A percentile compares a stretch with the other conserved stretches of the same genome.
phyloP scores from a whole-genome alignment of 2,329 filamentous ascomycete genomes.

The Cercospora zeae-maydis region DNA sequence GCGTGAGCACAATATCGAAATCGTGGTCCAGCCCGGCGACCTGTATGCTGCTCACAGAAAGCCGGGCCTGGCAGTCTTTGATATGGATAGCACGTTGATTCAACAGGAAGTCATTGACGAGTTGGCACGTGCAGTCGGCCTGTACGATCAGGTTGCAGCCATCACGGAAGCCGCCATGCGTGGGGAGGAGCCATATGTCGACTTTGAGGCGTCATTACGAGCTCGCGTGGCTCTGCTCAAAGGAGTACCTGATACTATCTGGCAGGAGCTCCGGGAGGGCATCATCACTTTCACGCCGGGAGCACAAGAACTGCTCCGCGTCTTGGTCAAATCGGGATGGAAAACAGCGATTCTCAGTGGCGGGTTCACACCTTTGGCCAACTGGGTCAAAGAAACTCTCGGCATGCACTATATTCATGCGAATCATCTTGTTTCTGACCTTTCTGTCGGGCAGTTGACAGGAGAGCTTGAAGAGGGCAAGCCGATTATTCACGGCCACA shows the following conservation, averaged over 20 bases:
- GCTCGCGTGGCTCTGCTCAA: slow-evolving; percentile 77
- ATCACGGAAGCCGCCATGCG: slow-evolving; percentile 95
- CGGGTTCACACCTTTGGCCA: slow-evolving; percentile 83
- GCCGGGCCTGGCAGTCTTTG: slow-evolving; percentile 78
- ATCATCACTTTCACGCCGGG: slow-evolving; percentile 79
- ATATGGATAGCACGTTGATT: slow-evolving; percentile 98
- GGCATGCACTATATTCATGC: slow-evolving; percentile 85
- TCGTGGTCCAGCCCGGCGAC: slow-evolving; percentile 25
- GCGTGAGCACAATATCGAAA: slow-evolving; percentile 15
- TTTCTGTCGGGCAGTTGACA: slow-evolving; percentile 55
- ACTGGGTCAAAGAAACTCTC: slow-evolving; percentile 76
- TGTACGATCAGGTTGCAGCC: slow-evolving; percentile 66
- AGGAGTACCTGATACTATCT: slow-evolving; percentile 70
- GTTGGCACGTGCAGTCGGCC: slow-evolving; percentile 75
- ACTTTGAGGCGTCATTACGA: slow-evolving; percentile 80
- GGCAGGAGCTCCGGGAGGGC: slow-evolving; percentile 58
- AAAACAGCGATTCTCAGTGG: slow-evolving; percentile 89
- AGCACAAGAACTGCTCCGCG: slow-evolving; percentile 68
- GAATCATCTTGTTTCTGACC: slow-evolving; percentile 71
- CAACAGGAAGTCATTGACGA: slow-evolving; percentile 97
- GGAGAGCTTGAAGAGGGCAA: slow-evolving; percentile 68
- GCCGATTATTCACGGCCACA: slow-evolving; percentile 70
- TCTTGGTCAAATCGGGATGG: slow-evolving; percentile 73
- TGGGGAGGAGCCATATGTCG: slow-evolving; percentile 66
- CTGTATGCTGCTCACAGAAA: slow-evolving; percentile 26